Conservation (phyloP, 2,329 filamentous ascomycete species). For the Diplodia seriata region DNA sequence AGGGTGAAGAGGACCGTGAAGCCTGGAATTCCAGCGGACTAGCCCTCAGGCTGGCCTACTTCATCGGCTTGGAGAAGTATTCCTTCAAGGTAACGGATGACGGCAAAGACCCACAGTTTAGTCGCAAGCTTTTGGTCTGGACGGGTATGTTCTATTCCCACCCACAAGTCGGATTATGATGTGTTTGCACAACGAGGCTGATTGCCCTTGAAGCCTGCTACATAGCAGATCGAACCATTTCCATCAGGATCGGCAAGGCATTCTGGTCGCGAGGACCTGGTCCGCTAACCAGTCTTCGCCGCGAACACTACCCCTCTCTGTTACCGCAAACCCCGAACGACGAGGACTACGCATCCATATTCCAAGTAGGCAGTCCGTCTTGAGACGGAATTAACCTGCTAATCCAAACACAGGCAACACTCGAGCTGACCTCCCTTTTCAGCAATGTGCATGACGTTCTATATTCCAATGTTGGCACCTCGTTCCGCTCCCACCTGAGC, state of each 20-base stretch:
- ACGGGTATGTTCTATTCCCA: conserved; percentile 53
- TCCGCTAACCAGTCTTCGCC: conserved; percentile 68
- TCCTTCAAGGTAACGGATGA: conserved; percentile 68
- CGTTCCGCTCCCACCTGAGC: conserved; percentile 72
- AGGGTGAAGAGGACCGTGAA: conserved; percentile 75
- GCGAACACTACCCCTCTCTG: conserved; percentile 72
- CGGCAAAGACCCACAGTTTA: conserved; percentile 65
- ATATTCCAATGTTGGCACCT: conserved; percentile 73
- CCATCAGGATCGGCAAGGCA: conserved; percentile 72
- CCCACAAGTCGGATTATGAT: background rate
- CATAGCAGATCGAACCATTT: conserved; percentile 71
- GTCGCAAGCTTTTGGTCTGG: conserved; percentile 72
- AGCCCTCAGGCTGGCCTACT: conserved; percentile 73
- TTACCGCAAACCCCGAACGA: conserved; percentile 64
- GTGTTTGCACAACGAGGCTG: background rate
- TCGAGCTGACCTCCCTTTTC: conserved; percentile 75
- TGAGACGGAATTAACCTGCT: background rate
- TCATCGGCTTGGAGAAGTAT: conserved; percentile 72
- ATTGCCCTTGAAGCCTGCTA: conserved; percentile 60
- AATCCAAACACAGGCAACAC: conserved; percentile 56
- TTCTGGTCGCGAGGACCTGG: conserved; percentile 76
- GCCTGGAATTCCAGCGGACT: conserved; percentile 80
- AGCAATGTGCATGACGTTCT: conserved; percentile 76
- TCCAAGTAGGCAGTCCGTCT: conserved; percentile 53
- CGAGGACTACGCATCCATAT: conserved; percentile 72